Evolutionary conservation across 2,329 filamentous ascomycete species (phyloP).

Genomic region (Ilyonectria robusta): DNA sequence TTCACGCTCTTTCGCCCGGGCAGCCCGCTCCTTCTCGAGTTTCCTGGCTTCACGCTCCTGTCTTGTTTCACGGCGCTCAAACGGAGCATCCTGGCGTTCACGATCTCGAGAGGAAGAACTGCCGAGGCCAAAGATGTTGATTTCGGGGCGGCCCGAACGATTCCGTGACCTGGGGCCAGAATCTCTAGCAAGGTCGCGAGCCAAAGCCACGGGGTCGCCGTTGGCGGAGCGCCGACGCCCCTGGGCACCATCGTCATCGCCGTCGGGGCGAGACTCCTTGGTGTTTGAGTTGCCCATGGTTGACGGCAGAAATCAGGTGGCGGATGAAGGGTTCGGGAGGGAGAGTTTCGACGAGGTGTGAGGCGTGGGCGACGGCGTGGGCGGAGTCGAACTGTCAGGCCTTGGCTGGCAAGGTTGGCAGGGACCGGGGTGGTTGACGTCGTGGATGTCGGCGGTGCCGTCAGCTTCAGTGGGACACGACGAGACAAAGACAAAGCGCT

Average conservation of each 20-base stretch:
- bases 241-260: slow-evolving; percentile 39
- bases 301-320: slow-evolving; percentile 12
- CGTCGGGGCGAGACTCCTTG: slow-evolving; percentile 56
- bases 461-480: slow-evolving; percentile 26
- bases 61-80: slow-evolving; percentile 85
- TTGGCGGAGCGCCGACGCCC: slow-evolving; percentile 42
- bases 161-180: slow-evolving; percentile 41
- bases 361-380: slow-evolving; percentile 19
- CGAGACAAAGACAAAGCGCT: slow-evolving; percentile 10
- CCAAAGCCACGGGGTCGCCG: slow-evolving; percentile 39
- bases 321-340: slow-evolving; percentile 26
- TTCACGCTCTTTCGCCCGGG: slow-evolving; percentile 86
- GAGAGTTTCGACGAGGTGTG: slow-evolving; percentile 10
- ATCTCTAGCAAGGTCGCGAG: slow-evolving; percentile 42
- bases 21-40: slow-evolving; percentile 83
- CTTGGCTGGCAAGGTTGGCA: slow-evolving; percentile 25
- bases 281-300: slow-evolving; percentile 58
- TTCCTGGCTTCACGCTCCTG: slow-evolving; percentile 91
- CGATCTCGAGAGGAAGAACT: slow-evolving; percentile 56
- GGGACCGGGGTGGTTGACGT: slow-evolving; percentile 27
- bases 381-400: slow-evolving; percentile 11
- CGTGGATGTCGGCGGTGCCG: slow-evolving; percentile 21
- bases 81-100: slow-evolving; percentile 59
- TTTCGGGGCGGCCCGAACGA: slow-evolving; percentile 60
- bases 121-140: slow-evolving; percentile 62